These are phyloP conservation scores for Talaromyces stipitatus DNA, from an alignment of 495 filamentous ascomycete genomes.

Conservation along the genomic window DNA sequence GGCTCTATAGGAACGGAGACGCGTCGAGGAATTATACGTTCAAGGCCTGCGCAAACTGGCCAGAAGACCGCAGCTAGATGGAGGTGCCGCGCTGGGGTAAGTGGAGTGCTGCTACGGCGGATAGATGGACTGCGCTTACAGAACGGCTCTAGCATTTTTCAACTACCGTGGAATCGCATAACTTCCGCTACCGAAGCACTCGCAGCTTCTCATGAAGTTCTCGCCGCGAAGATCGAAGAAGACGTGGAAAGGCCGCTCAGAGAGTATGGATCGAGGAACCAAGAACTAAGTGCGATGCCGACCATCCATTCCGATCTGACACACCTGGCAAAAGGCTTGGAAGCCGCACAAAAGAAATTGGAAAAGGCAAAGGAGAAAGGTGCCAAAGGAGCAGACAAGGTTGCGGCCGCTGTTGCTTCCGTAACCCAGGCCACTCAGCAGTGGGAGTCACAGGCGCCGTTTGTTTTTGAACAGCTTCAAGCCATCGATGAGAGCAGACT, in stretches of 20 bases:
- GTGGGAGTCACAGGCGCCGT: slow-evolving; percentile 95
- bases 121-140: neutral
- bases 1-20: slow-evolving; percentile 70
- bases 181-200: slow-evolving; percentile 69
- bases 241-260: slow-evolving; percentile 86
- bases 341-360: slow-evolving; percentile 74
- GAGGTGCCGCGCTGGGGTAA: slow-evolving; percentile 78
- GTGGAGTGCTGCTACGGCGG: slow-evolving; percentile 11
- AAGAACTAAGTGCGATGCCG: slow-evolving; percentile 78
- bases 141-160: slow-evolving; percentile 61
- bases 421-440: slow-evolving; percentile 71
- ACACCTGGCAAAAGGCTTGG: slow-evolving; percentile 75
- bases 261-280: slow-evolving; percentile 60
- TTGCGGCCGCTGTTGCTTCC: slow-evolving; percentile 65
- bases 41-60: slow-evolving; percentile 75
- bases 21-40: slow-evolving; percentile 86
- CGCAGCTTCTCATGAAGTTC: slow-evolving; percentile 74
- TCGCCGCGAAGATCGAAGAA: slow-evolving; percentile 78
- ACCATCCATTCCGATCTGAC: slow-evolving; percentile 75
- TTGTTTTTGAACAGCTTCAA: slow-evolving; percentile 91
- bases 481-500: slow-evolving; percentile 81
- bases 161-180: slow-evolving; percentile 87
- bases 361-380: slow-evolving; percentile 81
- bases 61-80: slow-evolving; percentile 58
- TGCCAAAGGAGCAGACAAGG: slow-evolving; percentile 69